These are phyloP conservation scores for Fistulina hepatica DNA, from an alignment of 1,284 basidiomycete species.

Conservation along the genomic window DNA sequence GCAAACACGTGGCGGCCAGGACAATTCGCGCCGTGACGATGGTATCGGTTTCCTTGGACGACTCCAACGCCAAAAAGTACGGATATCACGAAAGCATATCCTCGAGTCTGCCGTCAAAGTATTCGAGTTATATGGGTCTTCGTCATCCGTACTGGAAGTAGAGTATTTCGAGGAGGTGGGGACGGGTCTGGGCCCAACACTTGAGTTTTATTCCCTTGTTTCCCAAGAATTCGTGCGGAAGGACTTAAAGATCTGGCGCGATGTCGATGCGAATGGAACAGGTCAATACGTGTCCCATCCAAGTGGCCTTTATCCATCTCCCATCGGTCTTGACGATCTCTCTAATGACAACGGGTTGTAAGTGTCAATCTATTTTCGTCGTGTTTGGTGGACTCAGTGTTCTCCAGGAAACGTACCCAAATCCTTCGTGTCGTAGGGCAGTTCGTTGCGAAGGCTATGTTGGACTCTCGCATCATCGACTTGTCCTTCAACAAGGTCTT, in stretches of 20 bases:
- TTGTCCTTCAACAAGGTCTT: conserved; percentile 90
- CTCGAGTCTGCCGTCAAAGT: conserved; percentile 97
- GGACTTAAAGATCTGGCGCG: conserved; percentile 85
- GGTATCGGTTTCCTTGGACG: conserved; percentile 86
- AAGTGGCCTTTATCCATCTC: conserved; percentile 82
- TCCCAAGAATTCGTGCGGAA: conserved; percentile 87
- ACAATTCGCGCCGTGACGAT: conserved; percentile 75
- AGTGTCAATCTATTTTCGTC: conserved; percentile 21
- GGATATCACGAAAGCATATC: conserved; percentile 90
- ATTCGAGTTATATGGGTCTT: conserved; percentile 92
- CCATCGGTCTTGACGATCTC: conserved; percentile 56
- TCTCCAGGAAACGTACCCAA: conserved; percentile 59
- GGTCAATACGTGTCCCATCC: conserved; percentile 73
- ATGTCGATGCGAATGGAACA: conserved; percentile 56
- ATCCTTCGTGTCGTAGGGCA: conserved; percentile 88
- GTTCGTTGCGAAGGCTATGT: conserved; percentile 95
- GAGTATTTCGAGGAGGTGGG: conserved; percentile 99
- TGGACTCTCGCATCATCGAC: conserved; percentile 97
- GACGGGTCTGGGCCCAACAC: conserved; percentile 94
- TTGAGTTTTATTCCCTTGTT: conserved; percentile 94
- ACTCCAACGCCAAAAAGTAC: conserved; percentile 90
- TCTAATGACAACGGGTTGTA: conserved; percentile 62
- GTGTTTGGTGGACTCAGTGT: conserved; percentile 6
- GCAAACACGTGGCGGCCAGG: conserved; percentile 54
- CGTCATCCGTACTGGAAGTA: conserved; percentile 88